A percentile compares a stretch with the other conserved stretches of the same genome.
Evolutionary conservation across 345 rosid species (phyloP).

Genomic region (Eucalyptus viminalis): DNA sequence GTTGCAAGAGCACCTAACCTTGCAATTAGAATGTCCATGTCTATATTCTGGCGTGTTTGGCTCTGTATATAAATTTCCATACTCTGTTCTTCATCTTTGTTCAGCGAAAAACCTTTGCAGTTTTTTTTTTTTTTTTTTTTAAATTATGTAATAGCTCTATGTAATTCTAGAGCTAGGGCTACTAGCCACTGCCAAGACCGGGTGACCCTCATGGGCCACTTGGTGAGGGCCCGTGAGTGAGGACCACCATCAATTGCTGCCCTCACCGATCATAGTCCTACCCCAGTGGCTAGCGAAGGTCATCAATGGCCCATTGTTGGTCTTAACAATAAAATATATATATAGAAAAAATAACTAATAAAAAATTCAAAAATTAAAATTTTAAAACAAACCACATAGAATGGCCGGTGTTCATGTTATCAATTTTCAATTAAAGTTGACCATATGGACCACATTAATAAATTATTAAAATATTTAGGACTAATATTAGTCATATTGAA

Average conservation of each 20-base stretch:
- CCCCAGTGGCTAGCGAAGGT: not conserved
- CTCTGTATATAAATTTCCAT: not conserved
- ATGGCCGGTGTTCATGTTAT: fast-evolving
- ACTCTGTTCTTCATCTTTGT: not conserved
- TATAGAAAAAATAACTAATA: no score
- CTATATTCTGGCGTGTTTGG: not conserved
- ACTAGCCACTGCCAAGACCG: not conserved
- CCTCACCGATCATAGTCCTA: not conserved
- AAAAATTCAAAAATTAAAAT: no score
- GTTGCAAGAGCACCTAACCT: not conserved
- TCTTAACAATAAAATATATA: no score
- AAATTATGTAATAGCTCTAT: not conserved
- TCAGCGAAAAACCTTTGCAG: not conserved
- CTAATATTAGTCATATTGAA: no score
- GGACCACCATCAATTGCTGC: no score
- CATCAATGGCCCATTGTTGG: not conserved
- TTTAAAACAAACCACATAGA: no score
- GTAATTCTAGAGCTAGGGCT: not conserved
- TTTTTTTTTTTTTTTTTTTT: not conserved
- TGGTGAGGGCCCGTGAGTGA: not conserved
- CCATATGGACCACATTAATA: no score
- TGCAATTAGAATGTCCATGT: not conserved
- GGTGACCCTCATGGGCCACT: not conserved
- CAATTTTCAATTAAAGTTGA: no score
- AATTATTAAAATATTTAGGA: no score